phyloP scores from a whole-genome alignment of 495 filamentous ascomycete genomes.

The Neurospora sublineolata region DNA sequence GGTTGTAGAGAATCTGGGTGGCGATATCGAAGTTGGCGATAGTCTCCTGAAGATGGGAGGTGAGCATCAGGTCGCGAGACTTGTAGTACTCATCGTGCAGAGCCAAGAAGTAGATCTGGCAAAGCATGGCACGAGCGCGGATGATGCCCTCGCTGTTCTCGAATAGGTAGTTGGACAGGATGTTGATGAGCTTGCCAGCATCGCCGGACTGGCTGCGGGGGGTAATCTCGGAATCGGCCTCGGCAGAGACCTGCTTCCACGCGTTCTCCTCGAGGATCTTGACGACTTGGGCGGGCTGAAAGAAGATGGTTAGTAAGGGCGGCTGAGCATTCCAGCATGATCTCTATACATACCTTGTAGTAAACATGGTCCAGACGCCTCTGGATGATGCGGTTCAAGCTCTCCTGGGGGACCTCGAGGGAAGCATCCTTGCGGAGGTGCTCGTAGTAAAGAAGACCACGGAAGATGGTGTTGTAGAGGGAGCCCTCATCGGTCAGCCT shows the following conservation, averaged over 20 bases:
- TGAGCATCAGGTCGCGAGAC: constrained; percentile 96
- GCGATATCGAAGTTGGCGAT: constrained; percentile 90
- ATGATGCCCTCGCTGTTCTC: constrained; percentile 87
- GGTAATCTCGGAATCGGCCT: constrained; percentile 69
- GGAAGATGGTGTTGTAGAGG: constrained; percentile 86
- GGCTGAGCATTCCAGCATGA: neutral
- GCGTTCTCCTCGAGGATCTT: constrained; percentile 82
- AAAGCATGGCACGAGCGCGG: constrained; percentile 91
- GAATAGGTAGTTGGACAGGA: constrained; percentile 91
- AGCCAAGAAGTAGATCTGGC: constrained; percentile 95
- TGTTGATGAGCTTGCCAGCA: constrained; percentile 64
- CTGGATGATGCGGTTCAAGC: constrained; percentile 82
- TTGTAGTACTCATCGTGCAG: constrained; percentile 96
- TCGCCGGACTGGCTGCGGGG: constrained; percentile 53
- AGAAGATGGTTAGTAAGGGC: constrained; percentile 16
- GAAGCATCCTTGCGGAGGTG: constrained; percentile 56
- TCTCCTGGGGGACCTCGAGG: constrained; percentile 67
- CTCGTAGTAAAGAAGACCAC: constrained; percentile 79
- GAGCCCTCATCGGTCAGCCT: constrained; percentile 79
- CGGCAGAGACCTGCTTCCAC: constrained; percentile 69
- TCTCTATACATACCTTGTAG: constrained; percentile 64
- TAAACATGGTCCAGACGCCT: constrained; percentile 92
- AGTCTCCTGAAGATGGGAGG: constrained; percentile 97
- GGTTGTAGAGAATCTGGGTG: constrained; percentile 98
- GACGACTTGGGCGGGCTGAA: constrained; percentile 76